Percentiles rank a stretch among this genome's conserved stretches.
Evolutionary conservation across 805 yeast species (phyloP).

Genomic region (Ogataea minuta): DNA sequence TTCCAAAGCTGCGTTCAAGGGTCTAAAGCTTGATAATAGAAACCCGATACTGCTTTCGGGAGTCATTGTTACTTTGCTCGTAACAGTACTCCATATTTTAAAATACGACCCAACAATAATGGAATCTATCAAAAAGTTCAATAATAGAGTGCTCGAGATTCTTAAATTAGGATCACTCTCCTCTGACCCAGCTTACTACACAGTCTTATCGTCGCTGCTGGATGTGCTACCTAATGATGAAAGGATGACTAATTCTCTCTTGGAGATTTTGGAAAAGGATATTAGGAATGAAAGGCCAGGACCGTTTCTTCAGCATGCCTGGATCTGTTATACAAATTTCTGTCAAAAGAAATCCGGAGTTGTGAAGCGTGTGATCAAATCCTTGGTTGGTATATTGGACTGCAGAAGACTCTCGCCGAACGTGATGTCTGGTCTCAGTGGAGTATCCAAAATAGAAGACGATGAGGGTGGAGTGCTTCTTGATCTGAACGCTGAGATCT

Average conservation of each 20-base stretch:
- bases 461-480: slow-evolving; percentile 21
- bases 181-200: slow-evolving; percentile 52
- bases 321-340: slow-evolving; percentile 28
- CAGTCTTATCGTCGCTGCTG: slow-evolving; percentile 18
- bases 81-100: slow-evolving; percentile 44
- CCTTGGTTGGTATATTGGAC: slow-evolving; percentile 21
- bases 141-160: slow-evolving; percentile 44
- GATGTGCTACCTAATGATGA: slow-evolving; percentile 24
- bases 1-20: slow-evolving; percentile 45
- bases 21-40: slow-evolving; percentile 37
- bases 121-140: slow-evolving; percentile 46
- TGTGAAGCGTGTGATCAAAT: slow-evolving; percentile 10
- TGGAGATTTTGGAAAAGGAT: slow-evolving; percentile 20
- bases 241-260: slow-evolving; percentile 13
- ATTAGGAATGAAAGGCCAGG: slow-evolving; percentile 25
- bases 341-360: slow-evolving; percentile 1
- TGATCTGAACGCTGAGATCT: slow-evolving; percentile 24
- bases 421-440: slow-evolving; percentile 11
- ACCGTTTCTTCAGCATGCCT: slow-evolving; percentile 25
- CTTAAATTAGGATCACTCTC: slow-evolving; percentile 52
- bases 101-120: slow-evolving; percentile 51
- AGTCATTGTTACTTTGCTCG: slow-evolving; percentile 47
- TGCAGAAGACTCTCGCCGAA: slow-evolving; percentile 14
- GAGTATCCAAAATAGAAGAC: slow-evolving; percentile 15
- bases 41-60: slow-evolving; percentile 45